phyloP scores from a whole-genome alignment of 2,329 filamentous ascomycete genomes.

The Lasiodiplodia hormozganensis region DNA sequence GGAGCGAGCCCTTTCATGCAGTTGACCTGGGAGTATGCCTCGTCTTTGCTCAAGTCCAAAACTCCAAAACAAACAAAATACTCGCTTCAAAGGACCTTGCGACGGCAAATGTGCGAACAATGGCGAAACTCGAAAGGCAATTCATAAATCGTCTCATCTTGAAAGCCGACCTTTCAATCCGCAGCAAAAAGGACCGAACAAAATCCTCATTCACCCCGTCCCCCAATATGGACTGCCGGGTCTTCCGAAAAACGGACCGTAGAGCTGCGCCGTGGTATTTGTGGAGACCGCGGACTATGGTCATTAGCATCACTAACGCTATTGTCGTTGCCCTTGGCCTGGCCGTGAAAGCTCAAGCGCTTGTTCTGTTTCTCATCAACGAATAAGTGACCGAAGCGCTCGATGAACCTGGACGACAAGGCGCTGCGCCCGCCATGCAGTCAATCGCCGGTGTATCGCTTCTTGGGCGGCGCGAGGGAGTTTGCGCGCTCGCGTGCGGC shows the following conservation, averaged over 20 bases:
- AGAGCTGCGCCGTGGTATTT: not conserved
- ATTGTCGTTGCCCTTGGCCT: not conserved
- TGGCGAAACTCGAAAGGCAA: not conserved
- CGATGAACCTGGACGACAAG: not conserved
- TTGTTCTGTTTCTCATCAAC: not conserved
- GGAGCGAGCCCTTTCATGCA: not conserved
- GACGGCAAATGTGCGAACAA: not conserved
- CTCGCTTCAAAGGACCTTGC: not conserved
- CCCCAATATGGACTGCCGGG: not conserved
- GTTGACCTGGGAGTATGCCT: not conserved
- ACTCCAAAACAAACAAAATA: not conserved
- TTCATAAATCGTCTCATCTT: not conserved
- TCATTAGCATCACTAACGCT: not conserved
- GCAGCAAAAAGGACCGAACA: not conserved
- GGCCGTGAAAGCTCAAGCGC: constrained; percentile 3
- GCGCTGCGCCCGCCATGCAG: not conserved
- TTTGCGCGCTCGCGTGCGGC: constrained; percentile 13
- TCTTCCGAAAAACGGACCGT: constrained; percentile 10
- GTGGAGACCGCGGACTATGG: not conserved
- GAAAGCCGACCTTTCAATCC: not conserved
- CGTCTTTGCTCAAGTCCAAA: not conserved
- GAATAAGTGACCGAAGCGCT: constrained; percentile 8
- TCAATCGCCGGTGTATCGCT: constrained; percentile 9
- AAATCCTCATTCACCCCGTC: not conserved
- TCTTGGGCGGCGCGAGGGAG: constrained; percentile 15